Evolutionary conservation across 768 basidiomycete species (phyloP), one percentile per base, ranked within the genome.

Genomic region (Cubamyces sp.): DNA sequence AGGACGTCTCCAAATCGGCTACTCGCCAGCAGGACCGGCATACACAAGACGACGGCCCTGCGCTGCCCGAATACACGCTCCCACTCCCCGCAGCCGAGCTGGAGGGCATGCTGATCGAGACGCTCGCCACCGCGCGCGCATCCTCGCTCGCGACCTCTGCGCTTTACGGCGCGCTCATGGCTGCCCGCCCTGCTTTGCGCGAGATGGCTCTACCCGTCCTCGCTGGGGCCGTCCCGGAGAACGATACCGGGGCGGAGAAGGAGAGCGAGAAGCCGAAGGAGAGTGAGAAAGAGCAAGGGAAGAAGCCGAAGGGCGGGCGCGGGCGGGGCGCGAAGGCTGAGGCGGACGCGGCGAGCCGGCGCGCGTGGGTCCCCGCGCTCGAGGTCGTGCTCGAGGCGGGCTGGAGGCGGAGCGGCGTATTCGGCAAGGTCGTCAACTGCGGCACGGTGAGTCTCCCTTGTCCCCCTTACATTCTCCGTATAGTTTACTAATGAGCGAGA

Each of bases 391-490:
- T 91, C 63, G 76, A 81, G 57, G 71, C 74, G 50, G 79, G 77
- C 21, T 75, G 74, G 7, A 67, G 73, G 21, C 79, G 79, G 46
- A 80, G 78, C 61, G 87, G 87, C 3, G 82, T 91, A 60, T 91
- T 91, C 69, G 88, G 85, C 26, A 87, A 87, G 69, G 87, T 91
- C 37, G 85, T 88, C 65, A 83, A 84, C 62, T 85, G 82, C 67
- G 82, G 82, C 54, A 84, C 82, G 76, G 85, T 85, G 53, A 25
- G 80, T 75, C n/a, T n/a, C n/a, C n/a, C n/a, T n/a, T n/a, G n/a
- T n/a, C n/a, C n/a, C n/a, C n/a, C n/a, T n/a, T n/a, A n/a, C n/a
- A n/a, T n/a, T n/a, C n/a, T n/a, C n/a, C n/a, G n/a, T n/a, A n/a
- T n/a, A n/a, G n/a, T n/a, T n/a, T n/a, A n/a, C n/a, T 26, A 39